These are phyloP conservation scores for Fusarium citri DNA, from an alignment of 2,329 filamentous ascomycete genomes.

Conservation along the genomic window DNA sequence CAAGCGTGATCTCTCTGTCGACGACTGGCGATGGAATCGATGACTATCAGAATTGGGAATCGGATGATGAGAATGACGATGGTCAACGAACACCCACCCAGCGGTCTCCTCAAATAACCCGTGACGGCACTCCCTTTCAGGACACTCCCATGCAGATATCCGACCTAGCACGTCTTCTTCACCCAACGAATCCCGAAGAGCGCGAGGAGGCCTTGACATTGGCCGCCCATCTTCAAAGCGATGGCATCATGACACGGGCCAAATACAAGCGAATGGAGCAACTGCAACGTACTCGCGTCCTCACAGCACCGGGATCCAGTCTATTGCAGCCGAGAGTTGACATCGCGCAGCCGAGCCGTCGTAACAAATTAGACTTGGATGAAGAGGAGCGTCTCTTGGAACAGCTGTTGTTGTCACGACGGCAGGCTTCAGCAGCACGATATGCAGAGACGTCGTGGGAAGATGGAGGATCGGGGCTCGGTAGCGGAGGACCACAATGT, in stretches of 20 bases:
- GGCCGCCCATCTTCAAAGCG: slow-evolving; percentile 79
- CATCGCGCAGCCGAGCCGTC: slow-evolving; percentile 31
- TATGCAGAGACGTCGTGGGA: slow-evolving; percentile 65
- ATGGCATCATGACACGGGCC: slow-evolving; percentile 83
- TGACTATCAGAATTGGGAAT: slow-evolving; percentile 62
- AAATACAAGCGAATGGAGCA: slow-evolving; percentile 77
- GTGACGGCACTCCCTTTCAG: slow-evolving; percentile 67
- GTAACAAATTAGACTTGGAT: slow-evolving; percentile 61
- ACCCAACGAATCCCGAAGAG: slow-evolving; percentile 82
- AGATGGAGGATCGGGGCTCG: slow-evolving; percentile 78
- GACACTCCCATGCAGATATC: slow-evolving; percentile 73
- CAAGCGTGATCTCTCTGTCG: slow-evolving; percentile 77
- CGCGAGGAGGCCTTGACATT: slow-evolving; percentile 84
- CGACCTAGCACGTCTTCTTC: slow-evolving; percentile 82
- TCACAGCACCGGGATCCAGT: slow-evolving; percentile 49
- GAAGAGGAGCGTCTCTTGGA: slow-evolving; percentile 72
- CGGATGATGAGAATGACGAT: slow-evolving; percentile 56
- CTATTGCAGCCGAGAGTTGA: slow-evolving; percentile 28
- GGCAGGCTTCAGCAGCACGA: slow-evolving; percentile 45
- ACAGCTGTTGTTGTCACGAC: slow-evolving; percentile 67
- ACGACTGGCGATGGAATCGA: slow-evolving; percentile 59
- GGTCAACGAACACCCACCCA: slow-evolving; percentile 81
- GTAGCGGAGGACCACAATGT: slow-evolving; percentile 80
- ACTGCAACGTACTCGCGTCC: slow-evolving; percentile 75
- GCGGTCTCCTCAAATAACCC: slow-evolving; percentile 59